Base-by-base conservation (phyloP, 169 alveolate genomes). In the Plasmodium adleri region DNA sequence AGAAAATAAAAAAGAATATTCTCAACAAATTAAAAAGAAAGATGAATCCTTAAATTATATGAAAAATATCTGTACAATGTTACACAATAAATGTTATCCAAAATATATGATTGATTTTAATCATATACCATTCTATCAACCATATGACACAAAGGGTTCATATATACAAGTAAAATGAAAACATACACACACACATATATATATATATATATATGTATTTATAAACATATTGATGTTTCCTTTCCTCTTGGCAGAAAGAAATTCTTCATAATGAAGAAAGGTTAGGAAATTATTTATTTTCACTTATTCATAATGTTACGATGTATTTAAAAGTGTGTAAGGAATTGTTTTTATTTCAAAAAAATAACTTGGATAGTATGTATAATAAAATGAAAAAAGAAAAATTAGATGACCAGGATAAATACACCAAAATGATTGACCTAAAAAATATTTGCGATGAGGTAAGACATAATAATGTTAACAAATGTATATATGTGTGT, bases 121-220 rank as follows among this genome's bases (percentile, higher is more conserved):
- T 71, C 20, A 43, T 67, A 83, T 83, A 26, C 91, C 91, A 1
- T 63, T 83, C 59, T 56, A 45, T 54, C 74, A n/a, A 49, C 39
- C 45, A 2, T 47, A 32, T n/a, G 74, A 67, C 50, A 62, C 56
- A 22, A 32, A 52, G 12, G 85, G 59, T 49, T 60, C 49, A 22
- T 68, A 68, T 32, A 72, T 83, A 26, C 91, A 83, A 45, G 91
- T 83, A 72, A 62, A 17, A 67, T n/a, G 32, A 39, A 39, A 28
- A 66, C 20, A 24, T 26, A 62, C 6, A 7, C 20, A 62, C 7
- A 20, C 20, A 62, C 7, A 62, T 62, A 24, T 24, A 20, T 15
- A 60, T 15, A 60, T 60, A 60, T 5, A 15, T 60, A 60, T 5
- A 15, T 22, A 1, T 15, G 2, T 17, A 60, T 1, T 17, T 60